These are phyloP conservation scores for Senna siamea DNA, from an alignment of 306 rosid species.

Conservation along the genomic window DNA sequence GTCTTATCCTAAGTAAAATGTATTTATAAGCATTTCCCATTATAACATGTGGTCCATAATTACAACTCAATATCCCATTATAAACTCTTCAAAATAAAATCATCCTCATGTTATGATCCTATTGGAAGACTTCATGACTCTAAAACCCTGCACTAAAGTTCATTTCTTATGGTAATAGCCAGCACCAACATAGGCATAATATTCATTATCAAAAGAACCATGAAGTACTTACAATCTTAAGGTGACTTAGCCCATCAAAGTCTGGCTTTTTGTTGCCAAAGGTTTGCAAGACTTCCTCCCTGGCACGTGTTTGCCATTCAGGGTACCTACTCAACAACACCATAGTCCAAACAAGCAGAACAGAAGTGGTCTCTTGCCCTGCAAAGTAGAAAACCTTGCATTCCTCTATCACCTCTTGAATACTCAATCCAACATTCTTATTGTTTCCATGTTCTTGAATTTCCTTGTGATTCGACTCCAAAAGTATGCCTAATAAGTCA, in stretches of 20 bases:
- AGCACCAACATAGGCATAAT: not conserved
- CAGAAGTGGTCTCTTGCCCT: conserved; percentile 66
- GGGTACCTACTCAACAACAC: conserved; percentile 42
- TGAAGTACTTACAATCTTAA: conserved; percentile 56
- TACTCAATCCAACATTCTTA: conserved; percentile 50
- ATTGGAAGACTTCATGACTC: not conserved
- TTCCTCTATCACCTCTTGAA: conserved; percentile 53
- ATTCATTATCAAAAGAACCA: not conserved
- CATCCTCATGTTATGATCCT: not conserved
- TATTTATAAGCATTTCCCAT: no score
- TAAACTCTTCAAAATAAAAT: not conserved
- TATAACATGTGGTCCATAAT: no score
- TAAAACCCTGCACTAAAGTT: no score
- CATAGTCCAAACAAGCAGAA: conserved; percentile 61
- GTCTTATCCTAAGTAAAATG: no score
- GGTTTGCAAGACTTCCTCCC: conserved; percentile 55
- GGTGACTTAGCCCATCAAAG: conserved; percentile 51
- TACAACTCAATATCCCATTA: no score
- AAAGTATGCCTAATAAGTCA: conserved; percentile 42
- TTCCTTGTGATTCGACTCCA: conserved; percentile 56
- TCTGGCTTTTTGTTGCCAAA: conserved; percentile 51
- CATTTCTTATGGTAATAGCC: no score
- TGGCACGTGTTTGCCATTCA: conserved; percentile 61
- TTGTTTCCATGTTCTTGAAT: conserved; percentile 45
- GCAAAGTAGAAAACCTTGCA: conserved; percentile 63